phyloP scores from a whole-genome alignment of 2,329 filamentous ascomycete genomes.

The Fusarium succisae region DNA sequence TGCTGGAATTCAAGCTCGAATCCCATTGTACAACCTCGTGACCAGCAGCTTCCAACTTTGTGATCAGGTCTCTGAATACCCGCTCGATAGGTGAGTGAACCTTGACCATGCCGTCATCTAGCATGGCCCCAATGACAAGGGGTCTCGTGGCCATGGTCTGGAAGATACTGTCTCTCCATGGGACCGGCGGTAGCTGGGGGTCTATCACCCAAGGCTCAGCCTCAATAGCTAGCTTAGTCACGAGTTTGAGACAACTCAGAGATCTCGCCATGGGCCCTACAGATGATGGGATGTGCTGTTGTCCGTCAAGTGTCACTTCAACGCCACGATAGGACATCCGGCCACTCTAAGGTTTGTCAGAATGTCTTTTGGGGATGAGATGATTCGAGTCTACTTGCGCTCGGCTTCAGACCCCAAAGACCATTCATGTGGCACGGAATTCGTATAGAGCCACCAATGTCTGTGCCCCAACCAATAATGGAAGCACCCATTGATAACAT shows the following conservation, averaged over 20 bases:
- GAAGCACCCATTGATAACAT: neutral
- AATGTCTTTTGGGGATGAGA: neutral
- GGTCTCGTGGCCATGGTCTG: rapidly evolving
- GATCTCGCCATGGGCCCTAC: neutral
- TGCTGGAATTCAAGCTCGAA: neutral
- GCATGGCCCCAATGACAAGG: neutral
- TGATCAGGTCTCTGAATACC: neutral
- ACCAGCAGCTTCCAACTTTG: neutral
- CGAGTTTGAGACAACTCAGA: neutral
- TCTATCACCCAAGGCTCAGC: neutral
- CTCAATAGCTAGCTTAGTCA: neutral
- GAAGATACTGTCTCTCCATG: neutral
- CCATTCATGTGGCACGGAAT: neutral
- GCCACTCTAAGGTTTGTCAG: neutral
- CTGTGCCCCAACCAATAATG: neutral
- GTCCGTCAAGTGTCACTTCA: neutral
- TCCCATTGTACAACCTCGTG: neutral
- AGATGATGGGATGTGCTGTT: neutral
- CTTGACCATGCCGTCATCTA: neutral
- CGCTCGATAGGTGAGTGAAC: neutral
- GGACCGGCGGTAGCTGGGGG: neutral
- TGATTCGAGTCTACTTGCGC: neutral
- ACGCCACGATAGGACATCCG: neutral
- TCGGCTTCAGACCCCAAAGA: neutral
- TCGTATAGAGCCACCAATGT: neutral